Evolutionary conservation across 352 stramenopile genomes (phyloP), one percentile per base, ranked within the genome.

Genomic region (Pythium pyrilobum): DNA sequence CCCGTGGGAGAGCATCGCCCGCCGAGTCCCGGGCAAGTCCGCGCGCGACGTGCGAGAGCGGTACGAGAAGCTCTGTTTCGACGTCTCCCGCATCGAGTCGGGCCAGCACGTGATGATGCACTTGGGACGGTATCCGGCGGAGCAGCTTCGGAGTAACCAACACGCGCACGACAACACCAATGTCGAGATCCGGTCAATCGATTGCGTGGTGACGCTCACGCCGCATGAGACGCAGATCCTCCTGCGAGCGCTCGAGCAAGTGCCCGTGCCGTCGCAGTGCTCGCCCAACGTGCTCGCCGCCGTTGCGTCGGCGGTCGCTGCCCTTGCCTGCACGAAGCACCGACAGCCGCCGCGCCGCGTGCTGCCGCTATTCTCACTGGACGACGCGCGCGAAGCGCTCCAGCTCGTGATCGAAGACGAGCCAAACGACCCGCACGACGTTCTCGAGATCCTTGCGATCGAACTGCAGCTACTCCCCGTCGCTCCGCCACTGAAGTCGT

Each of bases 11-110:
- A 42, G 58, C 0, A 86, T 93, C 62, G 77, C 78, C 3, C 67
- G 64, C 18, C 57, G 66, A 42, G 56, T 91, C 3, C 67, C 67
- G 8, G 70, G 68, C 16, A 91, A 88, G 49, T 72, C 65, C 2
- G 51, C 71, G 4, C 62, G 70, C 1, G 76, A 81, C 18, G 61
- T 85, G 5, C 72, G 81, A 10, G 77, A 87, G 40, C 69, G 82
- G 37, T 93, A 85, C 59, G 60, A 79, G 50, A 85, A 87, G 69
- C 79, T 90, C 25, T 86, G 81, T 48, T 76, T 86, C 42, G 82
- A 92, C 49, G 59, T 92, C 8, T 69, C 74, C n/a, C 64, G 71
- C 12, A 90, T 92, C 37, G 79, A 92, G 48, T 65, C 47, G 15
- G 77, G 77, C 0, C 69, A 87, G 36, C 76, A 87, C 27, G 66